Conservation (phyloP, 495 filamentous ascomycete species). For the Hypoxylon fragiforme region DNA sequence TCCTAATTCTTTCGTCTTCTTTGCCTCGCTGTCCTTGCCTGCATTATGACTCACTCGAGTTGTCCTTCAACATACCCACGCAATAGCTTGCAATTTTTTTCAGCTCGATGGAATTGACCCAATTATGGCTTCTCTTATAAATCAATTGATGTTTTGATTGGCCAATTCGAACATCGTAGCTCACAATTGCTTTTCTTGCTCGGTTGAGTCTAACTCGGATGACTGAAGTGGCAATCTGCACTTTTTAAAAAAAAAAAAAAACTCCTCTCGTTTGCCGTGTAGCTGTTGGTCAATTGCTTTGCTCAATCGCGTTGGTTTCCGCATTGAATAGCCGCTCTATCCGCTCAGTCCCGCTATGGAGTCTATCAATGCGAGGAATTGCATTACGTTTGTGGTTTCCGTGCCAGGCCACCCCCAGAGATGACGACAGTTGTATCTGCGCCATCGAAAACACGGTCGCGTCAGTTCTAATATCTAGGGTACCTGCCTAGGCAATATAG, state of each 20-base stretch:
- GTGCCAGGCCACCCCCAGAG: constrained; percentile 13
- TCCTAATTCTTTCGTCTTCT: constrained; percentile 16
- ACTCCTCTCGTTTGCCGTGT: constrained; percentile 1
- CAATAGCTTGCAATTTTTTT: constrained; percentile 15
- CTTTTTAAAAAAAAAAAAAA: no score
- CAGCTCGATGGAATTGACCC: constrained; percentile 32
- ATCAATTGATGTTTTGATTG: constrained; percentile 31
- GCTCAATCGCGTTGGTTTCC: constrained; percentile 27
- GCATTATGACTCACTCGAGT: constrained; percentile 24
- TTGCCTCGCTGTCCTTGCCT: constrained; percentile 22
- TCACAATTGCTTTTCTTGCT: constrained; percentile 13
- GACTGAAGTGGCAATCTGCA: constrained; percentile 22
- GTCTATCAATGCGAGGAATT: constrained; percentile 15
- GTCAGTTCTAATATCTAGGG: constrained; percentile 26
- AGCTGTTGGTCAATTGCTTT: constrained; percentile 16
- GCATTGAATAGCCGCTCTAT: constrained; percentile 26
- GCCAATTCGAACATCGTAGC: constrained; percentile 29
- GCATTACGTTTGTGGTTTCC: constrained; percentile 8
- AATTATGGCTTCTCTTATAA: constrained; percentile 19
- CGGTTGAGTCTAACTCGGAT: constrained; percentile 7
- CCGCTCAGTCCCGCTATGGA: constrained; percentile 19
- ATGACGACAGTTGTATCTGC: constrained; percentile 24
- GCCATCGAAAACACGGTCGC: constrained; percentile 23
- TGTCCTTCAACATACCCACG: background rate
- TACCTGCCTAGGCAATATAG: constrained; percentile 21